These are phyloP conservation scores for Hamamelis virginiana DNA, from an alignment of 164 flowering plant species.

Conservation along the genomic window DNA sequence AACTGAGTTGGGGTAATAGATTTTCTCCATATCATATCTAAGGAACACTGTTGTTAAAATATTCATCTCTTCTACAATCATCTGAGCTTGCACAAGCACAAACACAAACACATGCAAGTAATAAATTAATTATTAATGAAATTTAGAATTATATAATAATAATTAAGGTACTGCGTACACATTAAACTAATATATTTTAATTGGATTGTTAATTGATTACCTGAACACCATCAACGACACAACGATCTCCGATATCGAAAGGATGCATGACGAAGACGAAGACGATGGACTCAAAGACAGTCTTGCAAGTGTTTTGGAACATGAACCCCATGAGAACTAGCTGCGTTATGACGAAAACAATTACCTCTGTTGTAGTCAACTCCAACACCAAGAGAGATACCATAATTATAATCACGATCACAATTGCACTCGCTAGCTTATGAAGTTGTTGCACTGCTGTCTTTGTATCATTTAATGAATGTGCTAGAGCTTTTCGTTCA, in stretches of 20 bases:
- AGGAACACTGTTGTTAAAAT: slow-evolving; percentile 31
- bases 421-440: slow-evolving; percentile 37
- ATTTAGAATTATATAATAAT: not conserved
- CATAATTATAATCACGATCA: slow-evolving; percentile 34
- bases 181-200: too few relatives aligned
- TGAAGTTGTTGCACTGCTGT: slow-evolving; percentile 62
- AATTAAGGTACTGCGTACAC: too few relatives aligned
- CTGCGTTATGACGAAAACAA: slow-evolving; percentile 45
- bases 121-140: too few relatives aligned
- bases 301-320: slow-evolving; percentile 52
- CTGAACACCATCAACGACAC: slow-evolving; percentile 54
- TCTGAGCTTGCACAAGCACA: too few relatives aligned
- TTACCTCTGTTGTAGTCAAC: slow-evolving; percentile 41
- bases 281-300: slow-evolving; percentile 53
- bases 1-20: slow-evolving; percentile 29
- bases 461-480: slow-evolving; percentile 58
- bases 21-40: slow-evolving; percentile 34
- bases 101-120: too few relatives aligned
- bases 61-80: slow-evolving; percentile 33
- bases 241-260: slow-evolving; percentile 66
- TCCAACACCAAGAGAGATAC: slow-evolving; percentile 44
- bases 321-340: slow-evolving; percentile 41
- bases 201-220: too few relatives aligned
- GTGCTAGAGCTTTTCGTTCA: slow-evolving; percentile 49
- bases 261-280: slow-evolving; percentile 69